Conservation (phyloP, 1,284 basidiomycete genomes). For the Tausonia pullulans region DNA sequence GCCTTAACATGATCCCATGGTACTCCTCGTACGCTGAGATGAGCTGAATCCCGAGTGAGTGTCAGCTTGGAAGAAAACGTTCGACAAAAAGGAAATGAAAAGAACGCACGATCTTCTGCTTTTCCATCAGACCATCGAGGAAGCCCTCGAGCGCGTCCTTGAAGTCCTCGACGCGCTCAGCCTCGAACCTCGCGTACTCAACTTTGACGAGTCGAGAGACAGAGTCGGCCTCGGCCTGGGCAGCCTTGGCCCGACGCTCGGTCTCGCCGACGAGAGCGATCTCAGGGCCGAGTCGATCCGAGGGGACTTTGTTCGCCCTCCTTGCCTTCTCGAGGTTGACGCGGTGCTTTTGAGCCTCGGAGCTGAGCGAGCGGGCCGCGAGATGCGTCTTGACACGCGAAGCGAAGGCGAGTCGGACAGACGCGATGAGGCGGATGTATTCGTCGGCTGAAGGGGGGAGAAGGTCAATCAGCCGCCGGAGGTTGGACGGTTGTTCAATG, state of each 20-base stretch:
- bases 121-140: conserved; percentile 65
- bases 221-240: conserved; percentile 76
- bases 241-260: conserved; percentile 66
- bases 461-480: neutral
- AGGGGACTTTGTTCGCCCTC: conserved; percentile 53
- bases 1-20: conserved; percentile 9
- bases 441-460: conserved; percentile 53
- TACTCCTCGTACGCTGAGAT: conserved; percentile 16
- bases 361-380: conserved; percentile 65
- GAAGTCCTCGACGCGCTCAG: conserved; percentile 82
- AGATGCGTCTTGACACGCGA: conserved; percentile 74
- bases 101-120: conserved; percentile 61
- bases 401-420: conserved; percentile 75
- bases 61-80: neutral
- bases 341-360: conserved; percentile 59
- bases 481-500: too few relatives aligned
- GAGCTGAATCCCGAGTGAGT: neutral
- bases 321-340: conserved; percentile 70
- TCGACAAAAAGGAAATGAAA: neutral
- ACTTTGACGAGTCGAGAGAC: conserved; percentile 76
- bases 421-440: conserved; percentile 80
- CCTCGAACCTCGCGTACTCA: conserved; percentile 88
- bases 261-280: conserved; percentile 74
- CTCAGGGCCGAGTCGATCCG: conserved; percentile 54
- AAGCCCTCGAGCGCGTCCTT: conserved; percentile 63